A percentile compares a stretch with the other conserved stretches of the same genome.
phyloP scores from a whole-genome alignment of 768 basidiomycete genomes.

The Tephrocybe sp. region DNA sequence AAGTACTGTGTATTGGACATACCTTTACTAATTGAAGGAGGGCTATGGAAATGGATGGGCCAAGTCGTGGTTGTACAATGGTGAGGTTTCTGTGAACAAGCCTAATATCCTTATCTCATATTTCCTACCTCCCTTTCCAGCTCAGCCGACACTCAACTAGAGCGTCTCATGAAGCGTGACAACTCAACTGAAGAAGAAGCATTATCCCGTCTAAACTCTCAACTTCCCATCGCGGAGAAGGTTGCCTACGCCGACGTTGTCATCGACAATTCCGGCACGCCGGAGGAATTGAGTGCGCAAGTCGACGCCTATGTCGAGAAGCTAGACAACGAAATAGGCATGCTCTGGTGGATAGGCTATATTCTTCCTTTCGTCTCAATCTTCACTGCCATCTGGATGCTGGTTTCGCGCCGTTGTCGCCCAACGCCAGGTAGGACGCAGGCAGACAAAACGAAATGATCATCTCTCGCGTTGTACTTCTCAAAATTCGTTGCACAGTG shows the following conservation, averaged over 20 bases:
- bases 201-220: constrained; percentile 70
- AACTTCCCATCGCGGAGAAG: constrained; percentile 79
- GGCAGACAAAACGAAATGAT: constrained; percentile 13
- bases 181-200: constrained; percentile 66
- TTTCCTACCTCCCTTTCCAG: constrained; percentile 3
- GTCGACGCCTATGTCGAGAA: constrained; percentile 47
- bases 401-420: constrained; percentile 15
- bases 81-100: constrained; percentile 39
- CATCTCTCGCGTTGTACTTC: neutral
- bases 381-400: constrained; percentile 13
- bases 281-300: constrained; percentile 59
- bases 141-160: constrained; percentile 72
- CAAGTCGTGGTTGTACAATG: constrained; percentile 90
- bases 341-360: constrained; percentile 50
- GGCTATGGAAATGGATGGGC: constrained; percentile 81
- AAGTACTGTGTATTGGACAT: constrained; percentile 86
- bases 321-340: constrained; percentile 48
- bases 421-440: constrained; percentile 9
- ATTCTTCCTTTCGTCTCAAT: constrained; percentile 19
- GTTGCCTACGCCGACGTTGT: constrained; percentile 82
- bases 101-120: neutral
- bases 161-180: constrained; percentile 80
- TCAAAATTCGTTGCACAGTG: neutral
- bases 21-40: constrained; percentile 88
- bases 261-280: constrained; percentile 85